phyloP scores from a whole-genome alignment of 2,329 filamentous ascomycete species.

The Rasamsonia emersonii region DNA sequence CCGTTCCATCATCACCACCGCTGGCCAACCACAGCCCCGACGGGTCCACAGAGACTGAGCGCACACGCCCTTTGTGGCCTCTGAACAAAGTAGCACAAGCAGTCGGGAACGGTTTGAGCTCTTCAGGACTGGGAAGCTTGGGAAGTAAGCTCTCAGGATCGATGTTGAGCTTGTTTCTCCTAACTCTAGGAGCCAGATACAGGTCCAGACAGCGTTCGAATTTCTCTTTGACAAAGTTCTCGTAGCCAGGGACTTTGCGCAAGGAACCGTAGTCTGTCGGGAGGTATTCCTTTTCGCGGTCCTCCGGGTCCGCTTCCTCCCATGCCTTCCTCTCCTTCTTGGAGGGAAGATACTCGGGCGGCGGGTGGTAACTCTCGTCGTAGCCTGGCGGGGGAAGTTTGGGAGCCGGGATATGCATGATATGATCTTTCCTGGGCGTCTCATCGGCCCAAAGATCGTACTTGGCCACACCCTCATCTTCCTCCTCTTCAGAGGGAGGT shows the following conservation, averaged over 20 bases:
- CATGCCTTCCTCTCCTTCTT: slow-evolving; percentile 75
- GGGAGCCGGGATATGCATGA: slow-evolving; percentile 91
- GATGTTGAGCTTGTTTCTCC: slow-evolving; percentile 92
- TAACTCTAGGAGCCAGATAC: slow-evolving; percentile 84
- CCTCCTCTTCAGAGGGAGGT: slow-evolving; percentile 63
- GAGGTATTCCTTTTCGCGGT: slow-evolving; percentile 81
- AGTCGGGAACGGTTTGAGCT: slow-evolving; percentile 90
- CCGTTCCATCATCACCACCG: slow-evolving; percentile 87
- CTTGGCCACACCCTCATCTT: slow-evolving; percentile 60
- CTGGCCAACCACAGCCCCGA: slow-evolving; percentile 78
- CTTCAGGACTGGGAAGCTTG: slow-evolving; percentile 85
- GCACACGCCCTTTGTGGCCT: slow-evolving; percentile 81
- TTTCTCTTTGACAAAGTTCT: slow-evolving; percentile 82
- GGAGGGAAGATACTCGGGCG: slow-evolving; percentile 84
- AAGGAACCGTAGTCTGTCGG: slow-evolving; percentile 75
- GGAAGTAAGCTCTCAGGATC: slow-evolving; percentile 88
- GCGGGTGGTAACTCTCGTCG: slow-evolving; percentile 93
- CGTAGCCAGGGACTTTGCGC: slow-evolving; percentile 86
- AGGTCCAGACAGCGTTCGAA: slow-evolving; percentile 94
- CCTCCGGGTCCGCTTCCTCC: slow-evolving; percentile 80
- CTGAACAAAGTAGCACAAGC: slow-evolving; percentile 78
- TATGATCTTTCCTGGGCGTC: slow-evolving; percentile 67
- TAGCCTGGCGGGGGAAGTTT: slow-evolving; percentile 90
- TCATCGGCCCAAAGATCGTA: slow-evolving; percentile 97
- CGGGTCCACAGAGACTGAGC: slow-evolving; percentile 76